A percentile compares a stretch with the other conserved stretches of the same genome.
phyloP scores from a whole-genome alignment of 202 grass and related monocot species.

The Digitaria exilis region DNA sequence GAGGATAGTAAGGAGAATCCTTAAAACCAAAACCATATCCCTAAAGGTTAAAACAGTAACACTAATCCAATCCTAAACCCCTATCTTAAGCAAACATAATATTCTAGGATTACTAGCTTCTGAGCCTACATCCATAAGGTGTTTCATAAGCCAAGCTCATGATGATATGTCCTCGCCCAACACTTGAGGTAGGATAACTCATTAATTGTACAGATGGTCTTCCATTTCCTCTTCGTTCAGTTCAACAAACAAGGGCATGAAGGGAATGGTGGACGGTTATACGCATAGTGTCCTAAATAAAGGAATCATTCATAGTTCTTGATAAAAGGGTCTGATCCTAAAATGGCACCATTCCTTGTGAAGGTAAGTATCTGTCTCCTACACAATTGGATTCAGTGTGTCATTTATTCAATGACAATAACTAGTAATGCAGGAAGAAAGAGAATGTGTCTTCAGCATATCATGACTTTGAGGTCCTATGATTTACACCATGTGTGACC shows the following conservation, averaged over 20 bases:
- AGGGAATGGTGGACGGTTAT: not conserved
- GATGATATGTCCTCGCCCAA: too few species aligned
- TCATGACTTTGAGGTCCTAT: not conserved
- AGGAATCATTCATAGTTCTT: not conserved
- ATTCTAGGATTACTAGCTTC: too few species aligned
- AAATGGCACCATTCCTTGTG: not conserved
- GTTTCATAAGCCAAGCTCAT: not conserved
- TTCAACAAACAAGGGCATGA: not conserved
- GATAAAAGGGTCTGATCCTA: not conserved
- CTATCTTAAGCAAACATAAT: too few species aligned
- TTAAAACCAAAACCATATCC: not conserved
- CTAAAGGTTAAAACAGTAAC: not conserved
- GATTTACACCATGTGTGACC: not conserved
- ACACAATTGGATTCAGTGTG: not conserved
- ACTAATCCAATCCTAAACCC: too few species aligned
- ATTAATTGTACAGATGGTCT: too few species aligned
- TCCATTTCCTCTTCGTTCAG: not conserved
- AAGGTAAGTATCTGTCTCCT: not conserved
- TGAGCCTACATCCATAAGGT: too few species aligned
- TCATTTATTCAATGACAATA: not conserved
- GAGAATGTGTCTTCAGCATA: not conserved
- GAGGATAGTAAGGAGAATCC: not conserved
- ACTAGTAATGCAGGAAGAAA: not conserved
- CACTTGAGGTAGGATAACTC: not conserved
- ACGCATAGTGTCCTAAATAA: not conserved